Evolutionary conservation across 768 basidiomycete species (phyloP), one percentile per base, ranked within the genome.

Genomic region (Leccinum sublutescens): DNA sequence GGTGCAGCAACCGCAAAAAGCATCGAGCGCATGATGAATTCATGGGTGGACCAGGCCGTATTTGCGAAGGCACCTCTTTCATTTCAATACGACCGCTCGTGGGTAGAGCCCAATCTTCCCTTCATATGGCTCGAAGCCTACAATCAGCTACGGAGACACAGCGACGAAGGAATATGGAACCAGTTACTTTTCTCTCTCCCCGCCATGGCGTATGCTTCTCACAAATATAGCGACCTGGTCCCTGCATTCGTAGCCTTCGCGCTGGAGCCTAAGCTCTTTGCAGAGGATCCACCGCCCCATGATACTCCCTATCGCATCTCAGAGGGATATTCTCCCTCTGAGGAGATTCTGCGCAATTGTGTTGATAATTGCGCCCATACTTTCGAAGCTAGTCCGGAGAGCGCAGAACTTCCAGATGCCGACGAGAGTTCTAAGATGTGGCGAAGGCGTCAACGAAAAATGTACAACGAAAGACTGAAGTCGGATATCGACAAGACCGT

Each of bases 221-320:
- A 65, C 2, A 9, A 58, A 0, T 36, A 48, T 4, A 19, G 33
- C 2, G 56, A 58, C 5, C 64, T 74, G 36, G 61, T 75, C 17
- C 65, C 71, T 0, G 66, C 67, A 1, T 54, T 79, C 2, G 50
- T 80, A 12, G 70, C 79, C 1, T 74, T 77, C 55, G 65, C 62
- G 1, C 51, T 64, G 4, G 50, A 62, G 11, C 19, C 64, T 5
- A 49, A 48, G 2, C 59, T 69, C 52, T 5, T 38, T 23, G 15
- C 2, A 2, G 60, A 59, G 23, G 11, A 57, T 21, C 71, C 66
- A 38, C 69, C 74, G 2, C 9, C 6, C 1, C 63, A 64, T 36
- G 50, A 57, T 19, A 19, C n/a, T 43, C 38, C 51, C 23, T 68
- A 65, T 54, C 36, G 54, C 21, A 45, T 65, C 5, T 52, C 58